Base-by-base conservation (phyloP, 164 flowering plant genomes). In the Saururus chinensis region DNA sequence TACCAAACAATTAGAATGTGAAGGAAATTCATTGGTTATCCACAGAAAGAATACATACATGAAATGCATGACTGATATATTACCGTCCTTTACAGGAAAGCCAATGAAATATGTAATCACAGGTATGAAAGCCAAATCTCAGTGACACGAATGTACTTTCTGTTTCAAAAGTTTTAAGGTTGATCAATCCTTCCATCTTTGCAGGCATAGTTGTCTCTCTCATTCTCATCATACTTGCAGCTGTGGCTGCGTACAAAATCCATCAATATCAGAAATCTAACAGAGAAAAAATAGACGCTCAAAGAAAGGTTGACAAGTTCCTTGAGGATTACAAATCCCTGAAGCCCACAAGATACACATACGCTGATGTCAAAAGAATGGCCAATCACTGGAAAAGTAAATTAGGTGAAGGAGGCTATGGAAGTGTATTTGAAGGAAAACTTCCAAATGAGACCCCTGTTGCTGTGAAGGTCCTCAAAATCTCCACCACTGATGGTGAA, bases 381-480 rank as follows among this genome's bases (percentile, higher is more conserved):
- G 16, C 64, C 56, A 51, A 49, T 19, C 41, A 24, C 9, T 61
- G 49, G 22, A 61, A 61, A 51, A 9, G 22, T 11, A 22, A 49
- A 35, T 17, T 64, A 16, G 66, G 66, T 17, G 37, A 64, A 30
- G 66, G 66, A 56, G 66, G 66, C 11, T 64, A 55, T 25, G 60
- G 60, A 6, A 56, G 13, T 10, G 60, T 64, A 8, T 64, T 41
- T 51, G 23, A 56, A 25, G 66, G 66, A 20, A 45, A 48, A 23
- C 42, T 56, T 0, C 7, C 40, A 19, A 55, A 64, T 48, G 66
- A 60, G 1, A 40, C 51, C 24, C 23, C 21, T 1, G 60, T 64
- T n/a, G 66, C 66, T 22, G 66, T 64, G 1, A 64, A 63, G 48
- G 35, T 63, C 26, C 24, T 63, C n/a, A 51, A 57, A n/a, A 64